These are phyloP conservation scores for Adansonia madagascariensis DNA, from an alignment of 441 rosid species.

Conservation along the genomic window DNA sequence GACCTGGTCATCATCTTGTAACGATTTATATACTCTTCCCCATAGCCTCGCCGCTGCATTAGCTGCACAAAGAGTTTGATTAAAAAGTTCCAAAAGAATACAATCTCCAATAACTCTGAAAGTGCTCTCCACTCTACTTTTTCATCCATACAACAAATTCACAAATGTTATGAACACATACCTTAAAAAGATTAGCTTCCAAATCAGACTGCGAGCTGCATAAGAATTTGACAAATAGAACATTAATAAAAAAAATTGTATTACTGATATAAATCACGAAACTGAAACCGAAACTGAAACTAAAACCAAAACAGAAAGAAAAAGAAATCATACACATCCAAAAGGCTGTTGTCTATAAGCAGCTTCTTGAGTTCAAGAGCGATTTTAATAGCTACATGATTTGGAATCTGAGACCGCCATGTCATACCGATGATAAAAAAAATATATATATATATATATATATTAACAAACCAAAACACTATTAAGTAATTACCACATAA, in stretches of 20 bases:
- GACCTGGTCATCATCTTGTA: constrained; percentile 99
- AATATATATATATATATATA: no score
- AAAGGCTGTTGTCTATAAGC: constrained; percentile 96
- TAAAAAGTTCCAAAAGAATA: constrained; percentile 24
- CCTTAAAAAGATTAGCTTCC: constrained; percentile 95
- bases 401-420: constrained; percentile 72
- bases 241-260: neutral
- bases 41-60: constrained; percentile 92
- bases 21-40: constrained; percentile 85
- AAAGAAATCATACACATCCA: constrained; percentile 75
- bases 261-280: neutral
- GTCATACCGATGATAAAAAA: neutral
- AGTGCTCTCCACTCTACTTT: neutral
- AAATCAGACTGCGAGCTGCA: constrained; percentile 90
- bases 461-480: neutral
- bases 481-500: neutral
- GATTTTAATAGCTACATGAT: constrained; percentile 97
- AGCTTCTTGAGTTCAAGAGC: constrained; percentile 96
- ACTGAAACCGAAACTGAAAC: neutral
- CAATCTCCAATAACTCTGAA: neutral
- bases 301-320: neutral
- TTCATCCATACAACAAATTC: neutral
- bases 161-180: constrained; percentile 23
- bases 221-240: constrained; percentile 24
- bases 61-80: constrained; percentile 56